Conservation (phyloP, 345 rosid genomes). For the Arabidopsis arenosa region DNA sequence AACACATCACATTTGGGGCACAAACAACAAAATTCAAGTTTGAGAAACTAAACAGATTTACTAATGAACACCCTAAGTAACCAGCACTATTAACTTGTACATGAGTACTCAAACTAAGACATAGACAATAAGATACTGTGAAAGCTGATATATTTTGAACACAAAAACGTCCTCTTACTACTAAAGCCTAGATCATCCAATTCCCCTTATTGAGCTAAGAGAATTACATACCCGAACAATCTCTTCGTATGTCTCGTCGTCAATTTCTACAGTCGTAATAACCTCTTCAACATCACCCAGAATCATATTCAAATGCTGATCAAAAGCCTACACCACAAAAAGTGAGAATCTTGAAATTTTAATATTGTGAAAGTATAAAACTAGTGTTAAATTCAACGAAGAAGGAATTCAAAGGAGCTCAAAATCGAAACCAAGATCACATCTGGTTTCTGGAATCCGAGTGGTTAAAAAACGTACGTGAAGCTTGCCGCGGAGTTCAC, state of each 20-base stretch:
- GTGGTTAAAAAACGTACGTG: slow-evolving; percentile 51
- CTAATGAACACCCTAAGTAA: neutral
- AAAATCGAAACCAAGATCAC: neutral
- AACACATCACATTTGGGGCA: neutral
- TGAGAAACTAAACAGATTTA: neutral
- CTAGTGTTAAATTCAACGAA: neutral
- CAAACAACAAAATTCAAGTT: neutral
- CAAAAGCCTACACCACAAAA: slow-evolving; percentile 44
- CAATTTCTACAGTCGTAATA: slow-evolving; percentile 81
- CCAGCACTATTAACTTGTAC: neutral
- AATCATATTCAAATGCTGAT: slow-evolving; percentile 40
- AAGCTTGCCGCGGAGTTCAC: slow-evolving; percentile 98
- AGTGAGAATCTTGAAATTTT: neutral
- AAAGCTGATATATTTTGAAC: neutral
- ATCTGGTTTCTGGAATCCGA: neutral
- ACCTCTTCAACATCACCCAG: slow-evolving; percentile 26
- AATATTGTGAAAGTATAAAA: neutral
- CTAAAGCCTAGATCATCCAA: neutral
- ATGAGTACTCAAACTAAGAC: neutral
- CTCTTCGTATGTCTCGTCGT: slow-evolving; percentile 94
- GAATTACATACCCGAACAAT: slow-evolving; percentile 73
- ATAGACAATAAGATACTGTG: neutral
- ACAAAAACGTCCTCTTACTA: neutral
- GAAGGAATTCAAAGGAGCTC: neutral
- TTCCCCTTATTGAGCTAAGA: neutral